Evolutionary conservation across 2,329 filamentous ascomycete species (phyloP).

Genomic region (Ophiostoma montium): DNA sequence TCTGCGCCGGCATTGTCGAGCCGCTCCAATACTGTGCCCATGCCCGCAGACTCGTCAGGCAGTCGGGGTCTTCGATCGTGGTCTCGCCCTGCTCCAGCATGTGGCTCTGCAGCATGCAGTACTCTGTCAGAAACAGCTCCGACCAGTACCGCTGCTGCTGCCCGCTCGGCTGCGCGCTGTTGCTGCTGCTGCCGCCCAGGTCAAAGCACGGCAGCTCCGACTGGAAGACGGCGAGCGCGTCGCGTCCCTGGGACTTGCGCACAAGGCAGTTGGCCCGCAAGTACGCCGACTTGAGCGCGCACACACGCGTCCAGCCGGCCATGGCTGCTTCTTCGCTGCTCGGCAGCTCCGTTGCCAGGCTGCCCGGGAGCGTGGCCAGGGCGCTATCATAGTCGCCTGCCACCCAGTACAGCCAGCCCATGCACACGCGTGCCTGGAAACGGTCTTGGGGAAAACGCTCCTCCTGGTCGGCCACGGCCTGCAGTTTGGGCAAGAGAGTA

Average conservation of each 20-base stretch:
- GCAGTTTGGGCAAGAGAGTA: slow-evolving; percentile 34
- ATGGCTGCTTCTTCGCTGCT: slow-evolving; percentile 33
- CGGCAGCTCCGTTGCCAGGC: slow-evolving; percentile 39
- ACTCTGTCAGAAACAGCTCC: slow-evolving; percentile 62
- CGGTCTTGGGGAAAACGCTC: slow-evolving; percentile 38
- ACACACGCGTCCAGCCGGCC: slow-evolving; percentile 69
- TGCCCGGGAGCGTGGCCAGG: slow-evolving; percentile 45
- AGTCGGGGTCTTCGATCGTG: slow-evolving; percentile 36
- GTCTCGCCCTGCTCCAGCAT: slow-evolving; percentile 37
- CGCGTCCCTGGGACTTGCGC: slow-evolving; percentile 32
- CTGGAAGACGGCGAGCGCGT: slow-evolving; percentile 53
- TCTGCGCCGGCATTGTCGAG: slow-evolving; percentile 28
- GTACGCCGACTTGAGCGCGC: slow-evolving; percentile 64
- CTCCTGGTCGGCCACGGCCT: slow-evolving; percentile 45
- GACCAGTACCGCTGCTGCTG: slow-evolving; percentile 64
- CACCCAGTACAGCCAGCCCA: slow-evolving; percentile 76
- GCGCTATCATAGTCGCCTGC: slow-evolving; percentile 54
- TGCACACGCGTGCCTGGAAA: slow-evolving; percentile 69
- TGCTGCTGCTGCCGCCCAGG: slow-evolving; percentile 25
- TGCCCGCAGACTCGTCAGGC: slow-evolving; percentile 43
- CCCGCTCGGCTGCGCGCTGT: slow-evolving; percentile 35
- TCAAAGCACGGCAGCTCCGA: slow-evolving; percentile 51
- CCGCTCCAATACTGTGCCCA: slow-evolving; percentile 59
- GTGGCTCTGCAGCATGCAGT: slow-evolving; percentile 54
- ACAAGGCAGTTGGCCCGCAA: slow-evolving; percentile 54